Conservation (phyloP, 805 yeast species). For the Saturnispora bothae region DNA sequence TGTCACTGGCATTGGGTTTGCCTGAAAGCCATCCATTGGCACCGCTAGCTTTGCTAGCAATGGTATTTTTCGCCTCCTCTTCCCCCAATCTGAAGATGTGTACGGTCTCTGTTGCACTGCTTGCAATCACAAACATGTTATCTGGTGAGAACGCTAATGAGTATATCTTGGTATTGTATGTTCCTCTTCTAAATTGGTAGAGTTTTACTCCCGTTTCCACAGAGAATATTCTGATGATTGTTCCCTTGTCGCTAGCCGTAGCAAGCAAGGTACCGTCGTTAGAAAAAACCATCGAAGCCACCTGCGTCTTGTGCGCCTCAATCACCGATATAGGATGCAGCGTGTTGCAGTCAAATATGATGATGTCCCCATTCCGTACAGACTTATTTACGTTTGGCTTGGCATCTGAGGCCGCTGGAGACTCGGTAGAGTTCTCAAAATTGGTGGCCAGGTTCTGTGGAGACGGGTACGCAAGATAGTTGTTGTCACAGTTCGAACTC, state of each 20-base stretch:
- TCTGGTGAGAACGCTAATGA: slow-evolving; percentile 74
- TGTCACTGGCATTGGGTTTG: slow-evolving; percentile 8
- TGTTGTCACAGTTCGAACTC: slow-evolving; percentile 41
- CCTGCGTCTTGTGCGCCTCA: slow-evolving; percentile 78
- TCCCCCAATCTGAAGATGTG: slow-evolving; percentile 76
- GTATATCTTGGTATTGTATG: slow-evolving; percentile 79
- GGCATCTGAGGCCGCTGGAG: not conserved
- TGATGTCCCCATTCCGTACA: slow-evolving; percentile 56
- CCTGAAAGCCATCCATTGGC: slow-evolving; percentile 10
- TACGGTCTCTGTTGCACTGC: slow-evolving; percentile 86
- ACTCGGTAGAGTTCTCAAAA: slow-evolving; percentile 5
- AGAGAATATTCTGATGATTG: slow-evolving; percentile 75
- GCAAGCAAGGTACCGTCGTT: slow-evolving; percentile 75
- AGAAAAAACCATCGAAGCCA: slow-evolving; percentile 64
- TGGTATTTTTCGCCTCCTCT: slow-evolving; percentile 28
- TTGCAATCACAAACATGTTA: slow-evolving; percentile 65
- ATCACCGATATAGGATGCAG: slow-evolving; percentile 76
- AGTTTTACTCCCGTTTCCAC: slow-evolving; percentile 62
- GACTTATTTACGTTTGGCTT: slow-evolving; percentile 2
- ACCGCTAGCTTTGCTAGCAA: slow-evolving; percentile 7
- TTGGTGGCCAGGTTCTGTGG: slow-evolving; percentile 43
- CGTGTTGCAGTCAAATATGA: slow-evolving; percentile 68
- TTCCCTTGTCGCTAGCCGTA: slow-evolving; percentile 88
- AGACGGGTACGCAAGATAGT: slow-evolving; percentile 62
- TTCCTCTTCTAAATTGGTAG: slow-evolving; percentile 76